A percentile compares a stretch with the other conserved stretches of the same genome.
These are phyloP conservation scores for Alternaria sp. DNA, from an alignment of 2,329 filamentous ascomycete species.

Conservation along the genomic window DNA sequence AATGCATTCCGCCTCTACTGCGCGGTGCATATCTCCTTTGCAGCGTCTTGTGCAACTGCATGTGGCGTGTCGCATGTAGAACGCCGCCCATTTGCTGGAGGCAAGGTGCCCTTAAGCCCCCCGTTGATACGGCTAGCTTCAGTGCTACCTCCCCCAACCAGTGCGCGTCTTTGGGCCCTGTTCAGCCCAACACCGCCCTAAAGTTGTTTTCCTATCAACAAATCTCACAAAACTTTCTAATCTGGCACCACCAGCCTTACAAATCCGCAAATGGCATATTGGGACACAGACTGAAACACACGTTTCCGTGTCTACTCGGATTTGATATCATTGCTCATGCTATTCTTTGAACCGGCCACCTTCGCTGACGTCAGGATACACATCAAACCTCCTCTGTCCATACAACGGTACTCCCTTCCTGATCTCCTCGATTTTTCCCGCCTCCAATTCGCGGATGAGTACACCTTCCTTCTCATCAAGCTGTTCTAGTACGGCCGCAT, in stretches of 20 bases:
- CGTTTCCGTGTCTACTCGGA: background rate
- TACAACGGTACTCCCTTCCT: constrained; percentile 81
- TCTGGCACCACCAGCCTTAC: too few relatives aligned
- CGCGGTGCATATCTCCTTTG: constrained; percentile 3
- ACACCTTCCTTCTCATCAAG: constrained; percentile 81
- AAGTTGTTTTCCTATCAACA: background rate
- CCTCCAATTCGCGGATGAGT: constrained; percentile 67
- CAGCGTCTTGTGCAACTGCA: constrained; percentile 7
- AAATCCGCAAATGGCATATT: background rate
- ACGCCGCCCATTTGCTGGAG: constrained; percentile 19
- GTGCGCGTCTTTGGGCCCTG: background rate
- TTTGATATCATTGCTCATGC: background rate
- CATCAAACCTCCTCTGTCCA: constrained; percentile 88
- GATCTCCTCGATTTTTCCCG: constrained; percentile 53
- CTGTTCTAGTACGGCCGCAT: constrained; percentile 82
- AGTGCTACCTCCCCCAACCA: background rate
- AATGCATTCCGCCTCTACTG: background rate
- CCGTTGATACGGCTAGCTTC: constrained; percentile 1
- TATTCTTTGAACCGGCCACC: constrained; percentile 59
- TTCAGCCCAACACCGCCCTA: background rate
- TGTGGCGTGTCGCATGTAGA: constrained; percentile 18
- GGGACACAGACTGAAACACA: background rate
- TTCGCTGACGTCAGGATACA: constrained; percentile 88
- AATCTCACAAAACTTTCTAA: background rate
- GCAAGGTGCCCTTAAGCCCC: constrained; percentile 3